Evolutionary conservation across 2,329 filamentous ascomycete genomes (phyloP), one percentile per base, ranked within the genome.

Genomic region (Dothistroma pini): DNA sequence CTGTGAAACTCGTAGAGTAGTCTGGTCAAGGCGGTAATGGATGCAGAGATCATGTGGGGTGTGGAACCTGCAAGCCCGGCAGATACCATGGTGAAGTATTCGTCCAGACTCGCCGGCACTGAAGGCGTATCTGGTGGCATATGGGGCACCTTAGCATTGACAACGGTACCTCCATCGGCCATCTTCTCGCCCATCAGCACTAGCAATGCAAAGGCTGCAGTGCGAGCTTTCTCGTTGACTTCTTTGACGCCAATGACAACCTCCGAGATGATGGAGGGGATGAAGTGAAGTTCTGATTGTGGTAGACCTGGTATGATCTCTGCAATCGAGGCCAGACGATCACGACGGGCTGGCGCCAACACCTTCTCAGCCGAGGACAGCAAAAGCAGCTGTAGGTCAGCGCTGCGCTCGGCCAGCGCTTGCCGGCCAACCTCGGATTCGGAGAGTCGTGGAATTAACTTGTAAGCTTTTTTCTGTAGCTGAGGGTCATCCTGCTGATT

Each of bases 381-480:
- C 41, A 99, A 81, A 54, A 99, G 81, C n/a, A 84, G 77, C 76
- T 97, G 93, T 21, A 99, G 80, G 71, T 97, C 92, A 0, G 77
- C 76, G 67, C 86, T 91, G 57, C 93, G 86, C 71, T 93, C 88
- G 64, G 83, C 76, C 1, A 99, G 83, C 3, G 93, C 93, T n/a
- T 81, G 78, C 67, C 84, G 86, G 51, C 95, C 95, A 54, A 83
- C 84, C 35, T 90, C 85, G 1, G 93, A 96, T 66, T 90, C 89
- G 1, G 90, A 89, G 47, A 99, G 84, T 58, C 95, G 88, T 3
- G 95, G 93, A 55, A 99, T 96, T 56, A 99, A 84, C 80, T 97
- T 97, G 81, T 99, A 99, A 0, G 95, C 93, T 78, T 99, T 99
- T 85, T 99, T 99, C 76, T 97, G 93, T 38, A 99, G 80, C 75